These are phyloP conservation scores for Umbelopsis vinacea DNA, from an alignment of 192 early-diverging fungal genomes.

Conservation along the genomic window DNA sequence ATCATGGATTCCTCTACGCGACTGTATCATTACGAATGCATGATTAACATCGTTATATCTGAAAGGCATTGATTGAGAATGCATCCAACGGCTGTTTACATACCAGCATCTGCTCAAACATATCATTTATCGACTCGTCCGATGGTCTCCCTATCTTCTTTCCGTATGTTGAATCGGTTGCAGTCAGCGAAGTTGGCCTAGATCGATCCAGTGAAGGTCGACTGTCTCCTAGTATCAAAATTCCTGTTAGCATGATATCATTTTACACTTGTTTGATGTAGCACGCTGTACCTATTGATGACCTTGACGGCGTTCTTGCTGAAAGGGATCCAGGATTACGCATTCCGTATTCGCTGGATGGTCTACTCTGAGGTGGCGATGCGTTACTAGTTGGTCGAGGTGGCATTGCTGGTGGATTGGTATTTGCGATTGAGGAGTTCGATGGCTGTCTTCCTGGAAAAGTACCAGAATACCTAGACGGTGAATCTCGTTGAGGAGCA, in stretches of 20 bases:
- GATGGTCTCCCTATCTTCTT: constrained; percentile 31
- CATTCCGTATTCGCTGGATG: background rate
- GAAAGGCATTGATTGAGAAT: background rate
- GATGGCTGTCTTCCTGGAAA: background rate
- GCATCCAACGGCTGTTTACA: background rate
- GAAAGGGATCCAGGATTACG: constrained; percentile 7
- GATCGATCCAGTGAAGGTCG: constrained; percentile 6
- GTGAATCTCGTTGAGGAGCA: background rate
- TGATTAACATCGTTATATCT: constrained; percentile 5
- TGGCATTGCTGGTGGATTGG: constrained; percentile 1
- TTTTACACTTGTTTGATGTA: background rate
- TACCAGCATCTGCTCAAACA: constrained; percentile 64
- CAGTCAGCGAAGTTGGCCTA: constrained; percentile 3
- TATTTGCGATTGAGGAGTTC: background rate
- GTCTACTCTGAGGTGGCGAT: constrained; percentile 2
- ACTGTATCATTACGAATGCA: constrained; percentile 31
- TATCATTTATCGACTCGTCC: constrained; percentile 50
- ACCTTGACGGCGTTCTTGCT: background rate
- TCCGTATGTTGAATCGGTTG: background rate
- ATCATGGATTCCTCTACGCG: constrained; percentile 55
- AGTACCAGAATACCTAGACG: background rate
- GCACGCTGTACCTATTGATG: background rate
- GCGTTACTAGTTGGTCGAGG: background rate
- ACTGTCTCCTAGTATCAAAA: background rate
- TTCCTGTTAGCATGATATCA: background rate